Percentiles rank a stretch among this genome's conserved stretches.
Conservation (phyloP, 768 basidiomycete genomes). For the Candolleomyces aberdarensis region DNA sequence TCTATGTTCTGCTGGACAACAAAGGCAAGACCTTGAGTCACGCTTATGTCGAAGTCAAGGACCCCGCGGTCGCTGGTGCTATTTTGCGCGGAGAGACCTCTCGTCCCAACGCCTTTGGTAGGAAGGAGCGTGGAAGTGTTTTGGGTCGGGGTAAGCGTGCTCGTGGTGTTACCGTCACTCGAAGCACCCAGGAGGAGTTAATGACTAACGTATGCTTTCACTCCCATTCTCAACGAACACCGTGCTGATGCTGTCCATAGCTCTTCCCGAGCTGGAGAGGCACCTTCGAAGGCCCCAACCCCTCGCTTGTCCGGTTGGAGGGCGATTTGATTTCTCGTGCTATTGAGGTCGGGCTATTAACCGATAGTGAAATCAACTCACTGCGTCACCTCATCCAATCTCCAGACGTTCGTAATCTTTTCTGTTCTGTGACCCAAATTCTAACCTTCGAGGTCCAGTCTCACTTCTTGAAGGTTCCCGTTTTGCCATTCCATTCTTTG, state of each 20-base stretch:
- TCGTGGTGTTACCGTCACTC: slow-evolving; percentile 79
- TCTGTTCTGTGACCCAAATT: background rate
- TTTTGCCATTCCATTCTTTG: slow-evolving; percentile 77
- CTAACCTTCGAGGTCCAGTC: slow-evolving; percentile 44
- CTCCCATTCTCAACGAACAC: background rate
- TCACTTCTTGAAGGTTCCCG: slow-evolving; percentile 84
- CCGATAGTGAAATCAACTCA: slow-evolving; percentile 62
- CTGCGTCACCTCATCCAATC: slow-evolving; percentile 69
- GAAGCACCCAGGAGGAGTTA: slow-evolving; percentile 76
- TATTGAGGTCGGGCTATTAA: slow-evolving; percentile 62
- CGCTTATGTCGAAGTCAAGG: slow-evolving; percentile 73
- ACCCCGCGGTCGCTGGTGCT: slow-evolving; percentile 58
- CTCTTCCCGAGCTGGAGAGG: slow-evolving; percentile 83
- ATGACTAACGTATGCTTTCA: slow-evolving; percentile 65
- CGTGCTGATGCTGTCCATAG: slow-evolving; percentile 28
- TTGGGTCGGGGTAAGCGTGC: slow-evolving; percentile 77
- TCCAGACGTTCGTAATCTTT: slow-evolving; percentile 57
- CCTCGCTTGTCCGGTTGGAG: slow-evolving; percentile 63
- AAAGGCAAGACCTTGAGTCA: slow-evolving; percentile 85
- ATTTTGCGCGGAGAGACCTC: slow-evolving; percentile 59
- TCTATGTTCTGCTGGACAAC: slow-evolving; percentile 75
- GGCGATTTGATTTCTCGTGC: slow-evolving; percentile 56
- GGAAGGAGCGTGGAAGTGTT: slow-evolving; percentile 57
- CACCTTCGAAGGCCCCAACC: slow-evolving; percentile 62
- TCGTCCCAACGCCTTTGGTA: slow-evolving; percentile 22